Evolutionary conservation across 768 basidiomycete genomes (phyloP).

Genomic region (Udeniomyces megalosporus): DNA sequence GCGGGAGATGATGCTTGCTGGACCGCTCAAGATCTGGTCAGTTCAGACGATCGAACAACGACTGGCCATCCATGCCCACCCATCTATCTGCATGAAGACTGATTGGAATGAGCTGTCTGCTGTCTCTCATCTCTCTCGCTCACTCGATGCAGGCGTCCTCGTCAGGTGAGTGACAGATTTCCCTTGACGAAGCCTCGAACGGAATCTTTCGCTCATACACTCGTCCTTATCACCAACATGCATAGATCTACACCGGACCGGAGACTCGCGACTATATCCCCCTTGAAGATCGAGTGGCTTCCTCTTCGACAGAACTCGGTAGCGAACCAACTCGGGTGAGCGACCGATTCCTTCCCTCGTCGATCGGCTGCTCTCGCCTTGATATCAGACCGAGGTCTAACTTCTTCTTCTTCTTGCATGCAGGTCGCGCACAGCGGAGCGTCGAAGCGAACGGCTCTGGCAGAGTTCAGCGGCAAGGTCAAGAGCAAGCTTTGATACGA

Average conservation of each 20-base stretch:
- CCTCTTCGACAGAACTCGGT: too few species aligned
- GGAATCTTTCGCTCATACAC: too few species aligned
- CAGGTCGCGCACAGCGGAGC: constrained; percentile 10
- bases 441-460: background rate
- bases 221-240: too few species aligned
- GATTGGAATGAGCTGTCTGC: too few species aligned
- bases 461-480: background rate
- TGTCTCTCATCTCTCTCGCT: too few species aligned
- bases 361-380: background rate
- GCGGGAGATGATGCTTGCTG: constrained; percentile 75
- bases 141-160: too few species aligned
- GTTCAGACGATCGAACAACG: constrained; percentile 48
- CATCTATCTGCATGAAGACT: background rate
- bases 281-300: too few species aligned
- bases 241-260: too few species aligned
- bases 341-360: background rate
- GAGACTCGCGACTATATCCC: too few species aligned
- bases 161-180: too few species aligned
- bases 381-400: background rate
- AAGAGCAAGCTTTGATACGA: constrained; percentile 12
- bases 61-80: background rate
- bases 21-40: constrained; percentile 86
- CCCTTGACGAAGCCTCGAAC: too few species aligned
- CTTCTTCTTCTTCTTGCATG: background rate
- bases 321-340: too few species aligned